Evolutionary conservation across 2,329 filamentous ascomycete species (phyloP).

Genomic region (Chrysoporthe deuterocubensis): DNA sequence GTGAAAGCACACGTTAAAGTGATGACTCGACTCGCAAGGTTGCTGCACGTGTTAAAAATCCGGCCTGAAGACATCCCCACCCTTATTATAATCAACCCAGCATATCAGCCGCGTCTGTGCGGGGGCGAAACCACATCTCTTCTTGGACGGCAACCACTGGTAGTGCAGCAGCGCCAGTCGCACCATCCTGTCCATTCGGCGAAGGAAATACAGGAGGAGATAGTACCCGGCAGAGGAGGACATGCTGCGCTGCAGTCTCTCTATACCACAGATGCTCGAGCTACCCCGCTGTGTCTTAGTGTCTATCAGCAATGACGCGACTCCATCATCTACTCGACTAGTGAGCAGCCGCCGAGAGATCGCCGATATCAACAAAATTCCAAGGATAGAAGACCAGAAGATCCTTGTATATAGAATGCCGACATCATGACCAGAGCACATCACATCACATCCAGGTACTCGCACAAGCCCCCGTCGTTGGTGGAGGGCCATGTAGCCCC

Average conservation of each 20-base stretch:
- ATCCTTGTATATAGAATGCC: conserved; percentile 56
- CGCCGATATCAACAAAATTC: conserved; percentile 50
- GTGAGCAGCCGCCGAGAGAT: conserved; percentile 34
- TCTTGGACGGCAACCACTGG: conserved; percentile 49
- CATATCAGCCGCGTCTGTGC: conserved; percentile 54
- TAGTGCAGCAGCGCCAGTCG: conserved; percentile 66
- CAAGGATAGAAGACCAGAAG: conserved; percentile 52
- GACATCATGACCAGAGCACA: conserved; percentile 45
- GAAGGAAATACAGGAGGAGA: conserved; percentile 67
- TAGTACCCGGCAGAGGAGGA: conserved; percentile 46
- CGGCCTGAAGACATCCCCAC: conserved; percentile 66
- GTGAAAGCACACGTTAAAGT: conserved; percentile 73
- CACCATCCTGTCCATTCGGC: conserved; percentile 62
- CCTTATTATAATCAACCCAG: conserved; percentile 56
- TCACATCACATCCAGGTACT: conserved; percentile 57
- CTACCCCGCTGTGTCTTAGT: background rate
- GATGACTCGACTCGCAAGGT: conserved; percentile 69
- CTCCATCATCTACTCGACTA: background rate
- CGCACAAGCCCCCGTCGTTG: conserved; percentile 52
- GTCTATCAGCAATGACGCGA: background rate
- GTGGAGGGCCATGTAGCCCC: conserved; percentile 55
- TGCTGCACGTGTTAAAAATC: conserved; percentile 66
- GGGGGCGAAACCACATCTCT: conserved; percentile 57
- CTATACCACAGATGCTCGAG: conserved; percentile 11
- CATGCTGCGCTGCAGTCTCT: conserved; percentile 23